A percentile compares a stretch with the other conserved stretches of the same genome.
Conservation (phyloP, 129 eudicot genomes). For the Pseudognaphalium luteoalbum region DNA sequence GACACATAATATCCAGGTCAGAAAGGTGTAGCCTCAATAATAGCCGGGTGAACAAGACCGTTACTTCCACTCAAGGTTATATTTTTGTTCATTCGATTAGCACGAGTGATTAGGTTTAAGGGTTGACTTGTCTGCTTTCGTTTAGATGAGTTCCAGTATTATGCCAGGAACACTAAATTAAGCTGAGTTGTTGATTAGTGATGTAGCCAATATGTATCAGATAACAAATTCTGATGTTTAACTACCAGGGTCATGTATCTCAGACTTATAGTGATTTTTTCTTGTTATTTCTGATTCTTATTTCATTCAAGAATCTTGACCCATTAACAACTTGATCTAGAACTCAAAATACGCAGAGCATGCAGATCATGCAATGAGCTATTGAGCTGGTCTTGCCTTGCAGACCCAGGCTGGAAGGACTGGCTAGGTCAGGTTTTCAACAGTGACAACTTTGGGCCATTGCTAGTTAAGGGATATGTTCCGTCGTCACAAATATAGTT, state of each 20-base stretch:
- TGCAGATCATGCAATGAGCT: background rate
- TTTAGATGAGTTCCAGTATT: slow-evolving; percentile 4
- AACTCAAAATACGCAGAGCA: background rate
- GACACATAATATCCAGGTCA: slow-evolving; percentile 91
- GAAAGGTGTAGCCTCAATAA: slow-evolving; percentile 55
- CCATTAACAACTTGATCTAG: background rate
- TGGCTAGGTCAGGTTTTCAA: background rate
- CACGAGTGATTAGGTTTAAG: background rate
- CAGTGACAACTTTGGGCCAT: background rate
- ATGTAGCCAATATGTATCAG: slow-evolving; percentile 13
- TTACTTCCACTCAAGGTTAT: background rate
- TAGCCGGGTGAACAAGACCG: slow-evolving; percentile 2
- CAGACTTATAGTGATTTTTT: background rate
- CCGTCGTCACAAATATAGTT: no score
- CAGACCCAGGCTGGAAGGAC: background rate
- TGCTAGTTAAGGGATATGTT: background rate
- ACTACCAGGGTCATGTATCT: background rate
- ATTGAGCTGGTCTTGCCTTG: background rate
- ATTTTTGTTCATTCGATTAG: background rate
- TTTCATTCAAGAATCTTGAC: background rate
- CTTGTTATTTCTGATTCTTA: background rate
- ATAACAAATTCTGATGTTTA: background rate
- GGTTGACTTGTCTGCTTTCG: background rate
- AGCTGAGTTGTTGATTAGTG: slow-evolving; percentile 1
- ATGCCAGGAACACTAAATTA: background rate